phyloP scores from a whole-genome alignment of 83 land plant genomes.

The Thuja plicata region DNA sequence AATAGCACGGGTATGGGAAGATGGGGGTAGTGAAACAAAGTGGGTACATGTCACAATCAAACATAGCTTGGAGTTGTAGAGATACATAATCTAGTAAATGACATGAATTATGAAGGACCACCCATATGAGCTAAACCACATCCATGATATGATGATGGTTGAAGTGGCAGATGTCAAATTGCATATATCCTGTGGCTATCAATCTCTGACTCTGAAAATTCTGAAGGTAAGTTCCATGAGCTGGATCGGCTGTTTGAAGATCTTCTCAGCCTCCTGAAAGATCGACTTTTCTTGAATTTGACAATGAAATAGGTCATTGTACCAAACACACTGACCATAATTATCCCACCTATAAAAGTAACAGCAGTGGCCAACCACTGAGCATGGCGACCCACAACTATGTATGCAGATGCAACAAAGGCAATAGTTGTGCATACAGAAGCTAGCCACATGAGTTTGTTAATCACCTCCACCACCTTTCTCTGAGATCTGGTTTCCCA shows the following conservation, averaged over 20 bases:
- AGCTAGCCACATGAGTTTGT: constrained; percentile 82
- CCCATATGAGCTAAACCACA: not conserved
- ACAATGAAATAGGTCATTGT: constrained; percentile 61
- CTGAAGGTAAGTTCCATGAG: constrained; percentile 32
- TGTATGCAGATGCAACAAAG: constrained; percentile 55
- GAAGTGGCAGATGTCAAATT: not conserved
- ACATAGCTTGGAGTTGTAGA: not conserved
- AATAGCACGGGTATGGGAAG: not conserved
- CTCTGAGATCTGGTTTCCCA: constrained; percentile 68
- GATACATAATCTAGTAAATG: not conserved
- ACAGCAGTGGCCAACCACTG: constrained; percentile 55
- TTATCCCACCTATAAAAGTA: constrained; percentile 52
- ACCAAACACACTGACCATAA: constrained; percentile 55
- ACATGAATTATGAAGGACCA: not conserved
- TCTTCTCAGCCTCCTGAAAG: constrained; percentile 37
- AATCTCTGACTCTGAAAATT: constrained; percentile 48
- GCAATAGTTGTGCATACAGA: constrained; percentile 60
- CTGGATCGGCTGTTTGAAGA: constrained; percentile 23
- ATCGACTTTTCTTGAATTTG: constrained; percentile 36
- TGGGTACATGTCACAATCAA: not conserved
- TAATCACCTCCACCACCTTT: constrained; percentile 62
- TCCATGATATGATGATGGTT: too few species aligned
- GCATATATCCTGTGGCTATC: constrained; percentile 22
- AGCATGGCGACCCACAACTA: constrained; percentile 49
- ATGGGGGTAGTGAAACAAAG: not conserved